phyloP scores from a whole-genome alignment of 2,329 filamentous ascomycete genomes.

The Microsporum audouinii region DNA sequence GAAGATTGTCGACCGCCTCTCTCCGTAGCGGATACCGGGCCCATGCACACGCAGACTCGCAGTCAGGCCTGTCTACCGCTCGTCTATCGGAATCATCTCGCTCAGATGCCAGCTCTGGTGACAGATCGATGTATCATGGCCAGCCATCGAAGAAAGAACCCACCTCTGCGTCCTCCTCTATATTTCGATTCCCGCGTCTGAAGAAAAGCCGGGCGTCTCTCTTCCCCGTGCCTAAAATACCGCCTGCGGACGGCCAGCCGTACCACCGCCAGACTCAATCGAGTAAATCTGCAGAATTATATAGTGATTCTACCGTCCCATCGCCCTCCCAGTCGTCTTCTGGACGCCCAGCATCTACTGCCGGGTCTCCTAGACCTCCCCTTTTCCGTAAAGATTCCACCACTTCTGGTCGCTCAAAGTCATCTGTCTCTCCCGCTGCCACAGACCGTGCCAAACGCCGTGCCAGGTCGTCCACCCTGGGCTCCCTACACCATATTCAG shows the following conservation, averaged over 20 bases:
- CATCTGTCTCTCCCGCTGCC: slow-evolving; percentile 47
- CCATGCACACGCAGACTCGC: slow-evolving; percentile 37
- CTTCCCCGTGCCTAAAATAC: slow-evolving; percentile 74
- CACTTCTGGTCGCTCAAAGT: slow-evolving; percentile 55
- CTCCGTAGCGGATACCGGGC: slow-evolving; percentile 47
- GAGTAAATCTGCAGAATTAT: slow-evolving; percentile 18
- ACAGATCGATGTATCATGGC: slow-evolving; percentile 49
- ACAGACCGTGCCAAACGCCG: slow-evolving; percentile 45
- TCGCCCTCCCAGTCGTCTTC: slow-evolving; percentile 44
- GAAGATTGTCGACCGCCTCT: slow-evolving; percentile 39
- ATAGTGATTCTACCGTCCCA: slow-evolving; percentile 27
- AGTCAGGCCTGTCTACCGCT: neutral
- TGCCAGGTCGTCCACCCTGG: slow-evolving; percentile 79
- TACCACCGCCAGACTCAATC: slow-evolving; percentile 13
- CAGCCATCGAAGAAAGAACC: slow-evolving; percentile 52
- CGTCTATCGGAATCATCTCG: slow-evolving; percentile 76
- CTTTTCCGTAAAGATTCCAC: slow-evolving; percentile 51
- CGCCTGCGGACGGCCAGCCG: slow-evolving; percentile 31
- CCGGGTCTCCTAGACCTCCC: slow-evolving; percentile 33
- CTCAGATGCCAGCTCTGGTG: slow-evolving; percentile 71
- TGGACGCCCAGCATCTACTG: slow-evolving; percentile 38
- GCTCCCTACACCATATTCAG: slow-evolving; percentile 63
- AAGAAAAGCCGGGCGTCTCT: slow-evolving; percentile 64
- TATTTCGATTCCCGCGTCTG: slow-evolving; percentile 70
- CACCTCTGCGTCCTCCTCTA: slow-evolving; percentile 53